Base-by-base conservation (phyloP, 257 asterid species). In the Plantago elongata region DNA sequence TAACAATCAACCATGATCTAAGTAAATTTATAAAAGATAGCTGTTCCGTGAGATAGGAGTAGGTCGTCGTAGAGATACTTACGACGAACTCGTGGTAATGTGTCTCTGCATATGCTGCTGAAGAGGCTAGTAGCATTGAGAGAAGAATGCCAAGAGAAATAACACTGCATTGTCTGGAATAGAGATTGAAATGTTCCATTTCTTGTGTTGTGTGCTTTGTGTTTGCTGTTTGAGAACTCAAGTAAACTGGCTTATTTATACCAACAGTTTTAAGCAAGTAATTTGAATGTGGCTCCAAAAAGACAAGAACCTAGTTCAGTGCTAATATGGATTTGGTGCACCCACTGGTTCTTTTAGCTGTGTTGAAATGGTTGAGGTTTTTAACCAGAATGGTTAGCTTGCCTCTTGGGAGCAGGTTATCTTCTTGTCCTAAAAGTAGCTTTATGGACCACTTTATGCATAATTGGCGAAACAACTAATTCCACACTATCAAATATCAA, bases 41-140 rank as follows among this genome's bases (percentile, higher is more conserved):
- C 16, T 56, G 63, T 58, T 16, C 13, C 65, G 50, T 44, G 62
- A 60, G 9, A 29, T 44, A n/a, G 8, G 0, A 34, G 5, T 34
- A 34, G 40, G 40, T 34, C 40, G 40, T 34, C 8, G 46, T 50
- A 61, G 13, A 29, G 62, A 63, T 42, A 56, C 83, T 1, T 80
- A 83, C 94, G 18, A 60, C 76, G 42, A 85, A 85, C 15, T 70
- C 70, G 67, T 78, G 83, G 78, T 72, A 70, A 49, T 72, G 85
- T 57, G 65, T 79, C 64, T 81, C 92, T 13, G 85, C 83, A 67
- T 60, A 60, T 38, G 84, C 82, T 12, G 71, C 61, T 22, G 76
- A 42, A 69, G 57, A 30, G 16, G 59, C 63, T 44, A 78, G 60
- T 51, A 61, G 51, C 5, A 49, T 34, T 49, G 76, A 70, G 45